phyloP scores from a whole-genome alignment of 768 basidiomycete species.

The Russula vinacea region DNA sequence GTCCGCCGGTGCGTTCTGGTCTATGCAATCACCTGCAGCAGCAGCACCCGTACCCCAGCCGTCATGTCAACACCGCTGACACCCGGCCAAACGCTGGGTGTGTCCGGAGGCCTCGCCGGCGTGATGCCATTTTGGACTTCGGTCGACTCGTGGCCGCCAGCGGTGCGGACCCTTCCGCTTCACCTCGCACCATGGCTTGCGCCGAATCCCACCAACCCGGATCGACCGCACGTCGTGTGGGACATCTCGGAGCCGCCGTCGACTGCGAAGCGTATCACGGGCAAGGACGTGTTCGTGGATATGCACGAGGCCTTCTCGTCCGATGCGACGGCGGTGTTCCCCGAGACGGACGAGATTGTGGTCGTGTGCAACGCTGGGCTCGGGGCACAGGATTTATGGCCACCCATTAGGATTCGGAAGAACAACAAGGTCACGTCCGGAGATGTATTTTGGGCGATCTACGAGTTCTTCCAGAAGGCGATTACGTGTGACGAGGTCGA shows the following conservation, averaged over 20 bases:
- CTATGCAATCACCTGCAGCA: not conserved
- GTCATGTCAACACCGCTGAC: slow-evolving; percentile 15
- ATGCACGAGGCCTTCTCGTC: slow-evolving; percentile 21
- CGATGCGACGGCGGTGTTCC: slow-evolving; percentile 21
- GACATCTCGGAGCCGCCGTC: slow-evolving; percentile 24
- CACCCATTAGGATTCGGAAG: slow-evolving; percentile 20
- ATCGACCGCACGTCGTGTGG: slow-evolving; percentile 24
- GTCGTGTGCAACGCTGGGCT: slow-evolving; percentile 17
- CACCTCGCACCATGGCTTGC: slow-evolving; percentile 28
- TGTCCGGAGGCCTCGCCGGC: slow-evolving; percentile 14
- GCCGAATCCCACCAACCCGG: slow-evolving; percentile 20
- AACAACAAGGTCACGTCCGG: slow-evolving; percentile 13
- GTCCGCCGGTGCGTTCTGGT: slow-evolving; percentile 5
- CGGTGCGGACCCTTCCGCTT: slow-evolving; percentile 19
- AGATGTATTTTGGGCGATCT: slow-evolving; percentile 28
- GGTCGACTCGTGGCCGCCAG: slow-evolving; percentile 23
- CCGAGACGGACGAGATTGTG: slow-evolving; percentile 16
- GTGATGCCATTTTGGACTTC: slow-evolving; percentile 19
- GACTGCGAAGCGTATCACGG: slow-evolving; percentile 22
- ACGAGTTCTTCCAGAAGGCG: slow-evolving; percentile 25
- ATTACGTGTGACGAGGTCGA: slow-evolving; percentile 19
- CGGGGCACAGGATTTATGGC: slow-evolving; percentile 17
- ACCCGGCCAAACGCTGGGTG: not conserved
- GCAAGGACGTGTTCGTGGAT: slow-evolving; percentile 23
- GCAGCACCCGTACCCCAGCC: not conserved